phyloP scores from a whole-genome alignment of 768 basidiomycete species.

The Suillus clintonianus region DNA sequence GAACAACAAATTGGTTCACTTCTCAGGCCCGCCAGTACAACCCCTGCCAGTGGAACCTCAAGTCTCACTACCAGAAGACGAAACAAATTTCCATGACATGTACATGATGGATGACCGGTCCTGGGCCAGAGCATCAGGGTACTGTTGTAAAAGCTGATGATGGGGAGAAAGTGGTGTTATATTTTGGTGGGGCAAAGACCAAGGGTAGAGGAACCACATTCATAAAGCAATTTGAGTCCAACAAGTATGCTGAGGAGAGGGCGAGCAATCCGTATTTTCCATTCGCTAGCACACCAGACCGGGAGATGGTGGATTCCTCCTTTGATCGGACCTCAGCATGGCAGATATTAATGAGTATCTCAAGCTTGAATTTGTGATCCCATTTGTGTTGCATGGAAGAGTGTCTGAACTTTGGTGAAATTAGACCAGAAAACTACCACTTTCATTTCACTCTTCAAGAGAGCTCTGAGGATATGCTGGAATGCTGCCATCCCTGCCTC shows the following conservation, averaged over 20 bases:
- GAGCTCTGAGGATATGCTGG: background rate
- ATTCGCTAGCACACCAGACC: background rate
- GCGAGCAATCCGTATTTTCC: background rate
- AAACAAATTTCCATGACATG: no score
- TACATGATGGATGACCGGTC: no score
- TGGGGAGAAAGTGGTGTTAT: background rate
- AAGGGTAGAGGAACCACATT: background rate
- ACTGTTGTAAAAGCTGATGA: background rate
- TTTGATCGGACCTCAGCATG: slow-evolving; percentile 1
- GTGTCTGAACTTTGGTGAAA: background rate
- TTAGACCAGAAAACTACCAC: background rate
- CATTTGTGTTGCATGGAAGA: background rate
- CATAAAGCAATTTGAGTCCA: background rate
- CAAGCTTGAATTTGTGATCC: background rate
- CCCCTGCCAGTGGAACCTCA: no score
- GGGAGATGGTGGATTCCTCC: background rate
- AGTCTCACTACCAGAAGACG: no score
- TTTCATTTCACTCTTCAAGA: background rate
- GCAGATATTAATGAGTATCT: background rate
- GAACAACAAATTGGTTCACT: background rate
- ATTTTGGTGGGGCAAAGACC: background rate
- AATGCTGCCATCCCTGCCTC: background rate
- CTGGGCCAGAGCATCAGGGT: background rate
- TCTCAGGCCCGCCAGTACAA: background rate
- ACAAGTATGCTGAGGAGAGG: background rate